Conservation (phyloP, 2,329 filamentous ascomycete species). For the Penicillium corylophilum region DNA sequence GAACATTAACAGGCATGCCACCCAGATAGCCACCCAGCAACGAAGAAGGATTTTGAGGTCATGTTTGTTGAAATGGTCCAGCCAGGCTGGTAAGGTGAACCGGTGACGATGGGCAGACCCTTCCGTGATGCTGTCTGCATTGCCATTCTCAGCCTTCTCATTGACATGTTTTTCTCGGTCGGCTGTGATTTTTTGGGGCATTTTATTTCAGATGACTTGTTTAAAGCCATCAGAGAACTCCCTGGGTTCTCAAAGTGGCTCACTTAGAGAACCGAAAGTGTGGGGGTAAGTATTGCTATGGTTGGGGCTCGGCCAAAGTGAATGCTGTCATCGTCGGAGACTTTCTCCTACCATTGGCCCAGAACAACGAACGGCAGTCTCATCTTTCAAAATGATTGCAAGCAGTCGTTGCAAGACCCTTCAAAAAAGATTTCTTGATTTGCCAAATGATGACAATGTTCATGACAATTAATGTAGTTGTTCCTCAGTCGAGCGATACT, state of each 20-base stretch:
- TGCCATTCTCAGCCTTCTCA: not conserved
- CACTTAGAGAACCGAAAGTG: not conserved
- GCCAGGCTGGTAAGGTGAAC: not conserved
- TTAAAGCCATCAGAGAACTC: too few species aligned
- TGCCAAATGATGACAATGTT: too few species aligned
- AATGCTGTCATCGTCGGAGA: not conserved
- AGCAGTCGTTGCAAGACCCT: too few species aligned
- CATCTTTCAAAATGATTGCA: too few species aligned
- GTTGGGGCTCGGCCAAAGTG: not conserved
- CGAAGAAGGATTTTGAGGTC: not conserved
- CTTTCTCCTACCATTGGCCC: not conserved
- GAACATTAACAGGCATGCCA: not conserved
- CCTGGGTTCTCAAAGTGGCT: not conserved
- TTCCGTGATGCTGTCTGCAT: not conserved
- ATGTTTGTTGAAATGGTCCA: not conserved
- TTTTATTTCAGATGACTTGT: not conserved
- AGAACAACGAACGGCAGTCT: not conserved
- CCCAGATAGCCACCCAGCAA: not conserved
- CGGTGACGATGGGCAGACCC: not conserved
- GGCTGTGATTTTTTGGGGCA: not conserved
- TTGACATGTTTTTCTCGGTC: not conserved
- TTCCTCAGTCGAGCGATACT: too few species aligned
- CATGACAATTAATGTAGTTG: too few species aligned
- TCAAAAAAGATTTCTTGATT: too few species aligned
- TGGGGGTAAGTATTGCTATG: not conserved